phyloP scores from a whole-genome alignment of 2,329 filamentous ascomycete species.

The Diplodia intermedia region DNA sequence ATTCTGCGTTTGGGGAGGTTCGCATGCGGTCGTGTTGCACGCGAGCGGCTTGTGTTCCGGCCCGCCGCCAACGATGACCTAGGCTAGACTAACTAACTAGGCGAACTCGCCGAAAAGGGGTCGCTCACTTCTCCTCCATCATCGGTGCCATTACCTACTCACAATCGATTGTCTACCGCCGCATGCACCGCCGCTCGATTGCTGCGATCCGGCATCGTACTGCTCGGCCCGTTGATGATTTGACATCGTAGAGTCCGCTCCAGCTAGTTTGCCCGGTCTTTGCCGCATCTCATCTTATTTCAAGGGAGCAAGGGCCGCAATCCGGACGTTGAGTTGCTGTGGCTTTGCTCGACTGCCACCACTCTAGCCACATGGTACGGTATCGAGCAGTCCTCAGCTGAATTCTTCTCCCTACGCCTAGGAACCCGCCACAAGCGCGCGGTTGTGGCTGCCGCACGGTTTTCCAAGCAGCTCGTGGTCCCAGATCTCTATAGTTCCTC shows the following conservation, averaged over 20 bases:
- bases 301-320: not conserved
- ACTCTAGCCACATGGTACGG: not conserved
- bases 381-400: not conserved
- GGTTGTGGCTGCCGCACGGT: conserved; percentile 3
- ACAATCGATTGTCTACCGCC: not conserved
- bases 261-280: conserved; percentile 6
- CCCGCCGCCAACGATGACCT: not conserved
- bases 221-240: not conserved
- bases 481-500: not conserved
- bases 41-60: not conserved
- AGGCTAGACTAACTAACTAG: not conserved
- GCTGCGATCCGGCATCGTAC: not conserved
- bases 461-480: not conserved
- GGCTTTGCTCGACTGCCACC: not conserved
- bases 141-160: not conserved
- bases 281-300: conserved; percentile 6
- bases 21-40: not conserved
- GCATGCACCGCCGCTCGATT: not conserved
- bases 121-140: not conserved
- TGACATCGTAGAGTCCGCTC: not conserved
- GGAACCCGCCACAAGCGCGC: not conserved
- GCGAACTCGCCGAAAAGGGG: not conserved
- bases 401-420: not conserved
- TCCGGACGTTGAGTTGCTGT: not conserved
- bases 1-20: not conserved